Conservation (phyloP, 164 flowering plant genomes). For the Vitis rupestris region DNA sequence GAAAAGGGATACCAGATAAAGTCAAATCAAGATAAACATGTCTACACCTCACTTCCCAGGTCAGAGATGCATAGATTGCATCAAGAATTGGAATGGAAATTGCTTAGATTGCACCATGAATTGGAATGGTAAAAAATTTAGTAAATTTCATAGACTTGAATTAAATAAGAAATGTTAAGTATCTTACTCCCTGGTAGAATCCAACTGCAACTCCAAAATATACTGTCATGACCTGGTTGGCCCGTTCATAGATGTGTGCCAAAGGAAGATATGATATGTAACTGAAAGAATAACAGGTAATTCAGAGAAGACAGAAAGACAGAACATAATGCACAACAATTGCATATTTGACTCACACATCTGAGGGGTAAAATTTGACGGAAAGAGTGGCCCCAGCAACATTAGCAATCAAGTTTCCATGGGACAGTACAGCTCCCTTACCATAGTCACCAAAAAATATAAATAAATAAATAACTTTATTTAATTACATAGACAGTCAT, state of each 20-base stretch:
- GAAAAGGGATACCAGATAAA: too few species aligned
- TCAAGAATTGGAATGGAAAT: too few species aligned
- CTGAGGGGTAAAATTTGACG: conserved; percentile 58
- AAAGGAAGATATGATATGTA: conserved; percentile 95
- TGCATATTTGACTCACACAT: conserved; percentile 56
- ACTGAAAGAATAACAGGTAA: conserved; percentile 34
- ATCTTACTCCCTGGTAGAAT: conserved; percentile 93
- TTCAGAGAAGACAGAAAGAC: conserved; percentile 3
- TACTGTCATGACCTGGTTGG: conserved; percentile 56
- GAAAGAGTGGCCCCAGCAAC: conserved; percentile 53
- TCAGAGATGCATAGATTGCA: too few species aligned
- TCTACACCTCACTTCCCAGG: too few species aligned
- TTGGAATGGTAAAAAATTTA: too few species aligned
- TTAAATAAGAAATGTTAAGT: not conserved
- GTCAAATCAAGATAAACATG: too few species aligned
- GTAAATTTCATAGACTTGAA: too few species aligned
- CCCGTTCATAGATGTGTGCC: conserved; percentile 97
- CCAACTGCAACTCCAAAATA: conserved; percentile 88
- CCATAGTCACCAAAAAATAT: not conserved
- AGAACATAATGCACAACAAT: not conserved
- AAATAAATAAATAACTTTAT: not conserved
- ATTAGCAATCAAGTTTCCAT: conserved; percentile 85
- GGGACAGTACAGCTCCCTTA: conserved; percentile 86
- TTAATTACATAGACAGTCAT: not conserved
- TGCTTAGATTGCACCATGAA: too few species aligned